Conservation (phyloP, 2,329 filamentous ascomycete species). For the Arthrobotrys sinensis region DNA sequence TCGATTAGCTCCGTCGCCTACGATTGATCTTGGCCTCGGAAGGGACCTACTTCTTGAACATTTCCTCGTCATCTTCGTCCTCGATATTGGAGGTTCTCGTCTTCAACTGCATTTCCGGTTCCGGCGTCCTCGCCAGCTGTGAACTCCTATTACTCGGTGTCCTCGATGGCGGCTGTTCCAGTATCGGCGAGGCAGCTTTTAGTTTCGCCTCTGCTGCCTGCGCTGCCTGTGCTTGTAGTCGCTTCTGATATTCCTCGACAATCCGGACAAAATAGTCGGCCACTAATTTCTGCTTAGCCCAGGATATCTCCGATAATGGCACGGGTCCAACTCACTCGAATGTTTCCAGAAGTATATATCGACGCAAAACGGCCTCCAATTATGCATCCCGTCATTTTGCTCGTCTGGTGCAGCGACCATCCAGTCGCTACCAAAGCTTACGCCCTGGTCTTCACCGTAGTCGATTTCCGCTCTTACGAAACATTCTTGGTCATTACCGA, state of each 20-base stretch:
- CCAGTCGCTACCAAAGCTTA: conserved; percentile 55
- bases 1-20: not conserved
- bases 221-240: conserved; percentile 37
- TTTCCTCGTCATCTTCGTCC: conserved; percentile 49
- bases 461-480: conserved; percentile 60
- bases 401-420: conserved; percentile 55
- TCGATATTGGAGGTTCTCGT: conserved; percentile 39
- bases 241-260: conserved; percentile 55
- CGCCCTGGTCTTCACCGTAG: conserved; percentile 51
- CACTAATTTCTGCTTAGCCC: conserved; percentile 25
- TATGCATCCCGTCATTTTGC: conserved; percentile 50
- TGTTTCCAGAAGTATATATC: conserved; percentile 60
- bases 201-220: conserved; percentile 24
- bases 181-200: conserved; percentile 21
- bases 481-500: conserved; percentile 52
- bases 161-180: conserved; percentile 24
- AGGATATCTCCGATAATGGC: not conserved
- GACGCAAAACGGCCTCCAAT: conserved; percentile 58
- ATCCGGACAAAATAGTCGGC: conserved; percentile 56
- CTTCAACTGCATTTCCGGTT: conserved; percentile 27
- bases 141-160: conserved; percentile 25
- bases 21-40: not conserved
- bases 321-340: conserved; percentile 38
- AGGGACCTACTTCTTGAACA: conserved; percentile 45
- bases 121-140: conserved; percentile 25